A percentile compares a stretch with the other conserved stretches of the same genome.
Evolutionary conservation across 2,329 filamentous ascomycete species (phyloP).

Genomic region (Fusarium buxicola): DNA sequence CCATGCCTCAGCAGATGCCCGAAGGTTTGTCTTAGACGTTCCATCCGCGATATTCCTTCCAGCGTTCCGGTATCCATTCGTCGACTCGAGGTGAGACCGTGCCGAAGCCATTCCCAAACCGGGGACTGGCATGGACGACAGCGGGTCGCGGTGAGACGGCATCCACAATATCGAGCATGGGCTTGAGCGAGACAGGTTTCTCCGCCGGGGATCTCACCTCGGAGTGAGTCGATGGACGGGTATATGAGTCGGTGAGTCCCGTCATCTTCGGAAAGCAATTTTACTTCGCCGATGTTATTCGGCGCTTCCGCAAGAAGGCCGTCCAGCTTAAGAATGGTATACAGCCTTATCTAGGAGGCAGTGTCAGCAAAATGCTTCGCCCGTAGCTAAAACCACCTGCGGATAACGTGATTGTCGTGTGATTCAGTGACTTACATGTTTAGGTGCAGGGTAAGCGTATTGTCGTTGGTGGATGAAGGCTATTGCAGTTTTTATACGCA

Average conservation of each 20-base stretch:
- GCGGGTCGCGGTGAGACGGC: conserved; percentile 14
- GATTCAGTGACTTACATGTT: neutral
- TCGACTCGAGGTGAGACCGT: conserved; percentile 4
- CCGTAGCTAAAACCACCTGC: neutral
- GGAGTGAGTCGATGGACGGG: conserved; percentile 11
- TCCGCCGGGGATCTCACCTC: conserved; percentile 8
- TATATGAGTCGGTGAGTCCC: conserved; percentile 22
- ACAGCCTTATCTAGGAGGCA: conserved; percentile 6
- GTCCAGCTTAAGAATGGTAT: neutral
- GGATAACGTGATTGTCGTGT: conserved; percentile 13
- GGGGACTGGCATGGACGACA: neutral
- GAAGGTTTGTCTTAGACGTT: conserved; percentile 3
- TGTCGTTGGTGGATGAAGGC: neutral
- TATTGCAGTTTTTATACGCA: neutral
- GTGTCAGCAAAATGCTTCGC: neutral
- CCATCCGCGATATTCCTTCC: neutral
- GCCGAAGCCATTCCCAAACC: conserved; percentile 1
- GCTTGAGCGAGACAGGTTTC: neutral
- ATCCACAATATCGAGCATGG: conserved; percentile 6
- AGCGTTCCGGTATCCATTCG: neutral
- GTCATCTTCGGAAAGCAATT: conserved; percentile 13
- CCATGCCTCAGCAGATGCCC: conserved; percentile 12
- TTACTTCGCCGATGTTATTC: conserved; percentile 2
- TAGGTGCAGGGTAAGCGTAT: conserved; percentile 6
- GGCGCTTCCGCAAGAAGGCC: neutral